Evolutionary conservation across 352 stramenopile species (phyloP).

Genomic region (Phytophthora hybrid): DNA sequence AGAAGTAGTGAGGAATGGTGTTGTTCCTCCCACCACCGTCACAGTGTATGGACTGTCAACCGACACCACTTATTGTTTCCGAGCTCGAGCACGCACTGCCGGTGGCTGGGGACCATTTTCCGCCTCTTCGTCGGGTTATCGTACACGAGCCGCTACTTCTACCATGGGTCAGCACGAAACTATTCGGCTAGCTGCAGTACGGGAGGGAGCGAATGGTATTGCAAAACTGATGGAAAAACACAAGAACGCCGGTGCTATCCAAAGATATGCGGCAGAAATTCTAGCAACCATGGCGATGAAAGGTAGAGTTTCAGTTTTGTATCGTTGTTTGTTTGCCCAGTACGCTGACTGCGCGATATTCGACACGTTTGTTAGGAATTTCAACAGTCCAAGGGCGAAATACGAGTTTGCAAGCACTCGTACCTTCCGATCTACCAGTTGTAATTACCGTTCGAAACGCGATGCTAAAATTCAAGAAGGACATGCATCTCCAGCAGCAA

Average conservation of each 20-base stretch:
- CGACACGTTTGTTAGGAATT: slow-evolving; percentile 2
- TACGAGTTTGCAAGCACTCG: slow-evolving; percentile 21
- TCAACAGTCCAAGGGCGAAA: slow-evolving; percentile 5
- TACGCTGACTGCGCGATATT: not conserved
- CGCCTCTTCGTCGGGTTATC: slow-evolving; percentile 36
- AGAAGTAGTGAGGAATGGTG: slow-evolving; percentile 41
- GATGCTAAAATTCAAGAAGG: slow-evolving; percentile 60
- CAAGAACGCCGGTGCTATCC: slow-evolving; percentile 39
- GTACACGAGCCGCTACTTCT: slow-evolving; percentile 48
- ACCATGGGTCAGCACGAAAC: slow-evolving; percentile 47
- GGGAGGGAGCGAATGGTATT: slow-evolving; percentile 33
- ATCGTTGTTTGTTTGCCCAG: not conserved
- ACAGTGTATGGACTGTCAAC: slow-evolving; percentile 48
- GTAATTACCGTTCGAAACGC: slow-evolving; percentile 45
- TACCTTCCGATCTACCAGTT: slow-evolving; percentile 33
- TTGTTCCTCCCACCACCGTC: slow-evolving; percentile 36
- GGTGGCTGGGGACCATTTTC: slow-evolving; percentile 79
- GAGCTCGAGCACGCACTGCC: slow-evolving; percentile 59
- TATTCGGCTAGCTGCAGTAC: slow-evolving; percentile 33
- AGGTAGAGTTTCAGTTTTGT: slow-evolving; percentile 30
- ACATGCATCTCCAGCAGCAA: slow-evolving; percentile 49
- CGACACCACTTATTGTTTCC: slow-evolving; percentile 69
- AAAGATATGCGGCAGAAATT: slow-evolving; percentile 50
- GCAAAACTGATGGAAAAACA: slow-evolving; percentile 57
- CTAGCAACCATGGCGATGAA: slow-evolving; percentile 53